Conservation (phyloP, 805 yeast species). For the Saccharomycopsis lassenensis region DNA sequence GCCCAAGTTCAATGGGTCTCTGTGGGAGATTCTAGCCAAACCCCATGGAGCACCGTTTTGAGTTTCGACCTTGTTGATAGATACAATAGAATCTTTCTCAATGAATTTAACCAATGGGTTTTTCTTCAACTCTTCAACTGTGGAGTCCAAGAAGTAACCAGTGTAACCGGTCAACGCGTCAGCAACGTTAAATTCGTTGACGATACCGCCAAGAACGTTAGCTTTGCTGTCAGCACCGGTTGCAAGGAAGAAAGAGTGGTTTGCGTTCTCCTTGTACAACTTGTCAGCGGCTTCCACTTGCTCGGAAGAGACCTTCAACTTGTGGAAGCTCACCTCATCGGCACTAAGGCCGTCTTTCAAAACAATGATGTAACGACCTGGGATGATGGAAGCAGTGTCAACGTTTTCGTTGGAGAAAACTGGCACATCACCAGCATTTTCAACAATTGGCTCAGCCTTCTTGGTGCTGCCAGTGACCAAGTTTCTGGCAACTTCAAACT, state of each 20-base stretch:
- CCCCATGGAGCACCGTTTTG: constrained; percentile 71
- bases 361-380: constrained; percentile 76
- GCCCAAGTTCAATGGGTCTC: constrained; percentile 47
- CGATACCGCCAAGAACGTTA: constrained; percentile 17
- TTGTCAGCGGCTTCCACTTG: constrained; percentile 35
- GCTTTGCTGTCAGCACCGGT: constrained; percentile 20
- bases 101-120: constrained; percentile 55
- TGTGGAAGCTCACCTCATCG: constrained; percentile 52
- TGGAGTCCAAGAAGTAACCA: constrained; percentile 69
- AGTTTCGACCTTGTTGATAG: constrained; percentile 36
- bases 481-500: too few relatives aligned
- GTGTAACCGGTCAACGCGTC: constrained; percentile 63
- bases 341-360: constrained; percentile 55
- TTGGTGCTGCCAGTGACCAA: too few relatives aligned
- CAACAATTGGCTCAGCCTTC: too few relatives aligned
- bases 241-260: constrained; percentile 29
- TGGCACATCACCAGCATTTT: too few relatives aligned
- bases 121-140: constrained; percentile 61
- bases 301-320: constrained; percentile 47
- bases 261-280: constrained; percentile 26
- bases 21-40: constrained; percentile 58
- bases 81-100: constrained; percentile 49
- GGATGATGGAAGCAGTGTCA: constrained; percentile 28
- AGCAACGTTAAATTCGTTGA: constrained; percentile 40
- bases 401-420: background rate